Evolutionary conservation across 1,139 yeast genomes (phyloP).

Genomic region (Blastobotrys aristatus): DNA sequence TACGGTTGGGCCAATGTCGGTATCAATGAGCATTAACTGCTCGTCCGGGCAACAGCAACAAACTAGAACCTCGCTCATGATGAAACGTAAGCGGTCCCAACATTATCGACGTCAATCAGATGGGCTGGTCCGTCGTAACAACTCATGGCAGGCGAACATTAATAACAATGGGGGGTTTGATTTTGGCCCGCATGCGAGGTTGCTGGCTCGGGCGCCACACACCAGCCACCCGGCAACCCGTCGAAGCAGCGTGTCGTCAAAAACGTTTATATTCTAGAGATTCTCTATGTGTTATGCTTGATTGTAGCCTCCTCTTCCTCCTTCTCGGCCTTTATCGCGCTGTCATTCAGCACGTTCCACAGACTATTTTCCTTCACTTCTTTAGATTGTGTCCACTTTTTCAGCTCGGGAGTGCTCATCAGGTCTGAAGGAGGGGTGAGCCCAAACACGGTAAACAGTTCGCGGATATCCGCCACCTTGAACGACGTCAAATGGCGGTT

Average conservation of each 20-base stretch:
- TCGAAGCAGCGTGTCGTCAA: not conserved
- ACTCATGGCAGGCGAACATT: constrained; percentile 1
- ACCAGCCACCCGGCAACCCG: not conserved
- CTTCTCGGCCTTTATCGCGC: constrained; percentile 15
- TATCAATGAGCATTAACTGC: too few species aligned
- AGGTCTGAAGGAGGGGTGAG: constrained; percentile 9
- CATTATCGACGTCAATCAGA: constrained; percentile 15
- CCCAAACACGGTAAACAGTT: constrained; percentile 15
- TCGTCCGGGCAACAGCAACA: too few species aligned
- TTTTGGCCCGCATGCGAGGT: not conserved
- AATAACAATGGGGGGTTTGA: too few species aligned
- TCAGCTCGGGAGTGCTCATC: not conserved
- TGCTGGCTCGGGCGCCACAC: too few species aligned
- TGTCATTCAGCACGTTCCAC: constrained; percentile 12
- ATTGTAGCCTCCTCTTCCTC: constrained; percentile 6
- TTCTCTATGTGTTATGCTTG: too few species aligned
- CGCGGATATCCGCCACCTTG: constrained; percentile 15
- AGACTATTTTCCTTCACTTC: constrained; percentile 2
- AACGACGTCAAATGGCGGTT: constrained; percentile 8
- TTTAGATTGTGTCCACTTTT: not conserved
- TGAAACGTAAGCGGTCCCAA: not conserved
- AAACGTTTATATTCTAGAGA: not conserved
- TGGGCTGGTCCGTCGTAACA: constrained; percentile 14
- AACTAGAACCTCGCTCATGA: too few species aligned
- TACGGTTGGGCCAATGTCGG: not conserved